Evolutionary conservation across 1,284 basidiomycete genomes (phyloP), one percentile per base, ranked within the genome.

Genomic region (Porogramme epimiltina): DNA sequence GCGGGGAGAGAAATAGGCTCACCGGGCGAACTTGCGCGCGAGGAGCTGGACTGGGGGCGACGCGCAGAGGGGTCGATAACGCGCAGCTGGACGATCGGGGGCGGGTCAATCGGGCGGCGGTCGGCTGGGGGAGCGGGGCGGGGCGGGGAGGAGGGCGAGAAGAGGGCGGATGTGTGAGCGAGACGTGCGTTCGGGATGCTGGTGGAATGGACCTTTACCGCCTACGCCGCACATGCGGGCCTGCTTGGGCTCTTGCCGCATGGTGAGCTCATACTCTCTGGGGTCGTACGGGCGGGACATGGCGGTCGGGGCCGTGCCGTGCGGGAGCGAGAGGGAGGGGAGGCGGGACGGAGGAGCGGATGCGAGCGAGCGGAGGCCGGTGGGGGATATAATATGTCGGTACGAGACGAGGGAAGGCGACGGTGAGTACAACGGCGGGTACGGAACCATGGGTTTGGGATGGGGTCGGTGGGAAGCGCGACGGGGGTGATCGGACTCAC

Each of bases 161-260:
- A 47, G 48, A 44, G 49, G 51, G 56, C 28, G 13, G 13, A 55
- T 51, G 44, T 41, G 40, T 50, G 49, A 42, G 33, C 48, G 51
- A 41, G 31, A n/a, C 34, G 34, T 18, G 10, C 6, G 9, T 9
- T 10, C n/a, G 34, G 34, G 34, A n/a, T 5, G 45, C 47, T 45
- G 47, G 34, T 26, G 44, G 47, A 36, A 59, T 66, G 48, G 49
- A 84, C 86, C 84, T 78, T 90, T 90, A 63, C 94, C 92, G 45
- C 93, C 93, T 6, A 93, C 87, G 43, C 93, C 93, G 64, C 92
- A 95, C 91, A 96, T 95, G 49, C 93, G 80, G 2, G 93, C 92
- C 72, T 91, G 88, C 66, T 93, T 89, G 1, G 93, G 93, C 71
- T 96, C 90, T 68, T 95, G 93, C 41, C 91, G 79, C 50, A 95